Conservation (phyloP, 2,329 filamentous ascomycete species). For the Macrophomina phaseolina region DNA sequence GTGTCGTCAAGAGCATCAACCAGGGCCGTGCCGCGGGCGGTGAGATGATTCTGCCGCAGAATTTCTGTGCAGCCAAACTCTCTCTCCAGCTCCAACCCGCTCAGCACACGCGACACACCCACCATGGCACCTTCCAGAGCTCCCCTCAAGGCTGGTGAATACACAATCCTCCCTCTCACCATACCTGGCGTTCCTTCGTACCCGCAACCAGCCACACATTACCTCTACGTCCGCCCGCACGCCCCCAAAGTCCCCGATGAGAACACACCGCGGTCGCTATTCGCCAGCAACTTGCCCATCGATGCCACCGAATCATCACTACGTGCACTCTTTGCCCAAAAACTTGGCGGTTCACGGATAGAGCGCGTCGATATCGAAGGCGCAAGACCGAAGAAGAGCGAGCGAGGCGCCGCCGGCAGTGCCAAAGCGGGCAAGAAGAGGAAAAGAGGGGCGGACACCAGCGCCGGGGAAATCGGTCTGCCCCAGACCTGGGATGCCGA, state of each 20-base stretch:
- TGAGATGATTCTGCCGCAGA: slow-evolving; percentile 19
- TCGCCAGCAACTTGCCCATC: slow-evolving; percentile 86
- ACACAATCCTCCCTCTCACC: slow-evolving; percentile 70
- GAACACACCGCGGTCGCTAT: slow-evolving; percentile 78
- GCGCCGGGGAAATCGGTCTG: slow-evolving; percentile 54
- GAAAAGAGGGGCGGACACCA: slow-evolving; percentile 54
- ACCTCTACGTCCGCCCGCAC: slow-evolving; percentile 85
- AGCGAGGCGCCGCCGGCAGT: slow-evolving; percentile 31
- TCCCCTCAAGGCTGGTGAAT: slow-evolving; percentile 60
- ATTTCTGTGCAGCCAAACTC: slow-evolving; percentile 12
- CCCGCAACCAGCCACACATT: slow-evolving; percentile 70
- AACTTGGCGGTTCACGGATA: slow-evolving; percentile 79
- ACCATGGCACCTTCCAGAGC: slow-evolving; percentile 25
- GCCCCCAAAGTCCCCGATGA: slow-evolving; percentile 69
- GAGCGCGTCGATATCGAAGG: slow-evolving; percentile 78
- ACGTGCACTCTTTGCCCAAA: slow-evolving; percentile 72
- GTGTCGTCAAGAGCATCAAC: neutral
- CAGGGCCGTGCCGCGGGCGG: neutral
- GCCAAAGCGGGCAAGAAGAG: slow-evolving; percentile 57
- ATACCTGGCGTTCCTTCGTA: slow-evolving; percentile 68
- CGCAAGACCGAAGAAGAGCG: slow-evolving; percentile 54
- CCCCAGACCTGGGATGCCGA: slow-evolving; percentile 76
- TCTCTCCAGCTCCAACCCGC: neutral
- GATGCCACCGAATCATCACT: slow-evolving; percentile 82
- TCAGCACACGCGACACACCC: neutral